These are phyloP conservation scores for Blastocladiella britannica DNA, from an alignment of 192 early-diverging fungal species.

Conservation along the genomic window DNA sequence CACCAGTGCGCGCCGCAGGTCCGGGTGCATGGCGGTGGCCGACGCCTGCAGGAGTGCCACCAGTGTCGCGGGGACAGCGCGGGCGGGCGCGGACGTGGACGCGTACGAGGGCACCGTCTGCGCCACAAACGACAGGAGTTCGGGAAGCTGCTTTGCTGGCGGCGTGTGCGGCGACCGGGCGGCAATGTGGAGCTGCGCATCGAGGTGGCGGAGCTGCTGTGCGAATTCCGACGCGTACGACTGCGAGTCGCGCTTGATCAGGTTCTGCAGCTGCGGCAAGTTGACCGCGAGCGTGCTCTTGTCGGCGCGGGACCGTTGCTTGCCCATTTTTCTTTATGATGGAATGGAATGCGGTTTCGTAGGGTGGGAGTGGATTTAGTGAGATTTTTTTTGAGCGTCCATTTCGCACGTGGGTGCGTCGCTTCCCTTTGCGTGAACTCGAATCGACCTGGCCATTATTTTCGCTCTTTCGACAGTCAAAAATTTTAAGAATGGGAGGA, in stretches of 20 bases:
- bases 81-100: background rate
- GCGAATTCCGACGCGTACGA: constrained; percentile 88
- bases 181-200: constrained; percentile 68
- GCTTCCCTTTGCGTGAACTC: too few relatives aligned
- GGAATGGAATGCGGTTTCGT: too few relatives aligned
- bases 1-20: constrained; percentile 68
- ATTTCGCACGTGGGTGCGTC: too few relatives aligned
- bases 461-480: too few relatives aligned
- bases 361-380: too few relatives aligned
- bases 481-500: constrained; percentile 24
- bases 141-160: constrained; percentile 52
- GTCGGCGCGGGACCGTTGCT: too few relatives aligned
- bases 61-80: background rate
- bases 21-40: constrained; percentile 58
- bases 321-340: too few relatives aligned
- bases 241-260: constrained; percentile 81
- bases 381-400: too few relatives aligned
- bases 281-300: constrained; percentile 46
- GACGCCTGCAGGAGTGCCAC: constrained; percentile 59
- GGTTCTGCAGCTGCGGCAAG: constrained; percentile 94
- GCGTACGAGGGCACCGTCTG: constrained; percentile 19
- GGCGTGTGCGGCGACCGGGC: constrained; percentile 65
- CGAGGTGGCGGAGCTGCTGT: constrained; percentile 83
- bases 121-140: constrained; percentile 73
- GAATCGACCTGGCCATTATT: too few relatives aligned